Evolutionary conservation across 2,329 filamentous ascomycete genomes (phyloP).

Genomic region (Penicillium sp.): DNA sequence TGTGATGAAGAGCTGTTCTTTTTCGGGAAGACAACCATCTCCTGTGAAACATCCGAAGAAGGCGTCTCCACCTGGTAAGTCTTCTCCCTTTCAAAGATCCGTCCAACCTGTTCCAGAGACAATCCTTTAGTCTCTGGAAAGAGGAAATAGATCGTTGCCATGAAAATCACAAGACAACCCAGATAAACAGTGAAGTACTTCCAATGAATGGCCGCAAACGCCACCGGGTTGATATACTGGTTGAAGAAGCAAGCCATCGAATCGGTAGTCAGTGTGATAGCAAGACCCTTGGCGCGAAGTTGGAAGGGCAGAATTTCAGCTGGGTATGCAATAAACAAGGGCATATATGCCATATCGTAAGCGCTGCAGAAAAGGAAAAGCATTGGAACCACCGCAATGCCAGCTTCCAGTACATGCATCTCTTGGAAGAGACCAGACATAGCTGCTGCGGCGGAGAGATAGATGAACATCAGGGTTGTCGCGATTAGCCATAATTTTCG

Average conservation of each 20-base stretch:
- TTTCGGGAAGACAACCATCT: constrained; percentile 9
- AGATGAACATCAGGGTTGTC: constrained; percentile 18
- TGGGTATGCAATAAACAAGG: constrained; percentile 22
- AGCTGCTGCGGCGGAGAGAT: constrained; percentile 15
- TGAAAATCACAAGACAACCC: constrained; percentile 33
- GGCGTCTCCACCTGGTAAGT: constrained; percentile 4
- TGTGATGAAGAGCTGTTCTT: constrained; percentile 6
- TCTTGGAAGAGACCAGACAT: constrained; percentile 20
- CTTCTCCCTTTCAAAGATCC: constrained; percentile 15
- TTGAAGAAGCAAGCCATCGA: constrained; percentile 36
- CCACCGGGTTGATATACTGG: constrained; percentile 44
- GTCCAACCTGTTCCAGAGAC: constrained; percentile 18
- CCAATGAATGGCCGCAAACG: constrained; percentile 39
- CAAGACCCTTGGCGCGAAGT: constrained; percentile 23
- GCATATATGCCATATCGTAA: constrained; percentile 24
- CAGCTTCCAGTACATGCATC: constrained; percentile 19
- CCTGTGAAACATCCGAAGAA: constrained; percentile 13
- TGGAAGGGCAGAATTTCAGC: constrained; percentile 23
- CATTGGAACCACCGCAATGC: constrained; percentile 31
- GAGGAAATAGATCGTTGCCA: constrained; percentile 40
- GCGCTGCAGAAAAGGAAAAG: constrained; percentile 21
- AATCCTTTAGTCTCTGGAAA: constrained; percentile 27
- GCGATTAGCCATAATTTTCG: constrained; percentile 17
- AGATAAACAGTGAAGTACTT: constrained; percentile 45
- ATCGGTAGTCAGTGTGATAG: constrained; percentile 26